Conservation (phyloP, 2,329 filamentous ascomycete genomes). For the Cladorrhinum sp. region DNA sequence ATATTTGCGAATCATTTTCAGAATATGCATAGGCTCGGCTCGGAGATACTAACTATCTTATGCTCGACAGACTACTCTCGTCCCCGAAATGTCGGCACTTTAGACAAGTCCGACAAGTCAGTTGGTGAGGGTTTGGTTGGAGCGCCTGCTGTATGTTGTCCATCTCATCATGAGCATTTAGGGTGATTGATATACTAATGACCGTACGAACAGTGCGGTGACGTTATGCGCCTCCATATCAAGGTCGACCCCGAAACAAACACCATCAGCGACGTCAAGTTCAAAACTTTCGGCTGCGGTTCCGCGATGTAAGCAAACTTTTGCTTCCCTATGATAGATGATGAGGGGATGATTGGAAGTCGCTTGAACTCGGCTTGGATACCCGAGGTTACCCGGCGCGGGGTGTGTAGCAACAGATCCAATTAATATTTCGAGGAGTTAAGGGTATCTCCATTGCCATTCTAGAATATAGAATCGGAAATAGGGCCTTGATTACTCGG, state of each 20-base stretch:
- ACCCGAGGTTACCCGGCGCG: not conserved
- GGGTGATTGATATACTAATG: too few species aligned
- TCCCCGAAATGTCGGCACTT: constrained; percentile 54
- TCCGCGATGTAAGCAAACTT: constrained; percentile 65
- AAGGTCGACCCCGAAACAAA: constrained; percentile 84
- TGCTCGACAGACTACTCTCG: constrained; percentile 45
- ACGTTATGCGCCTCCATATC: constrained; percentile 94
- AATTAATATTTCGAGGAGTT: too few species aligned
- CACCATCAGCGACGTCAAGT: constrained; percentile 90
- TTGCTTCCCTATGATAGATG: not conserved
- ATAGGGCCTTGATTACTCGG: not conserved
- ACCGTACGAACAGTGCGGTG: constrained; percentile 47
- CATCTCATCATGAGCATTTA: not conserved
- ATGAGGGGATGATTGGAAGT: not conserved
- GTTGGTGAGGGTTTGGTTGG: constrained; percentile 91
- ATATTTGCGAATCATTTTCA: not conserved
- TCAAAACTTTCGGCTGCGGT: constrained; percentile 96
- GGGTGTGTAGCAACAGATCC: too few species aligned
- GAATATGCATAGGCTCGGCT: not conserved
- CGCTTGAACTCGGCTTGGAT: not conserved
- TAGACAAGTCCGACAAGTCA: constrained; percentile 71
- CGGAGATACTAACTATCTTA: constrained; percentile 17
- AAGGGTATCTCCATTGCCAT: too few species aligned
- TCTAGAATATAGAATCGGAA: not conserved
- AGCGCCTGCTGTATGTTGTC: constrained; percentile 72